Percentiles rank a stretch among this genome's conserved stretches.
Conservation (phyloP, 2,329 filamentous ascomycete species). For the Sporothrix brasiliensis region DNA sequence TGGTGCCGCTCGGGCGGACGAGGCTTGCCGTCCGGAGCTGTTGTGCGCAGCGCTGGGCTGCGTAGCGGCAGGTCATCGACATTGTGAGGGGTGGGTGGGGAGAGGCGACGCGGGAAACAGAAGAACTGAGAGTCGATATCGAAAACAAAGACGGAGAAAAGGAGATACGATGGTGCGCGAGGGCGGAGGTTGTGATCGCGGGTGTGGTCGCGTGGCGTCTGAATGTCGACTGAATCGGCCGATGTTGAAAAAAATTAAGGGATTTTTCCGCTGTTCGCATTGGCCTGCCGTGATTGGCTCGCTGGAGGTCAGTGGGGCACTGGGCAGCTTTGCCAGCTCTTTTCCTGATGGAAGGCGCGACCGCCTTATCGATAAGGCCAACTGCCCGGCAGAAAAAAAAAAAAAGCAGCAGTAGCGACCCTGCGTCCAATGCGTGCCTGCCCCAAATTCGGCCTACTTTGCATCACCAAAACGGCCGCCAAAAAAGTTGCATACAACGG, state of each 20-base stretch:
- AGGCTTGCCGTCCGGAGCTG: constrained; percentile 58
- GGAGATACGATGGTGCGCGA: background rate
- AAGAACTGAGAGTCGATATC: too few species aligned
- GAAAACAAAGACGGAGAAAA: background rate
- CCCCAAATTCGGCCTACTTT: constrained; percentile 17
- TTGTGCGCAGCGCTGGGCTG: constrained; percentile 66
- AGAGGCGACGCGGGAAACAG: background rate
- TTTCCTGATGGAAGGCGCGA: constrained; percentile 13
- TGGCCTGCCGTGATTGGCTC: constrained; percentile 29
- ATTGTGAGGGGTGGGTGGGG: constrained; percentile 46
- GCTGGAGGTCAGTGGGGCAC: background rate
- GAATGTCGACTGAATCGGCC: constrained; percentile 25
- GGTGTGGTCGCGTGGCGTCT: constrained; percentile 15
- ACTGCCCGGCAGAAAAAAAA: constrained; percentile 29
- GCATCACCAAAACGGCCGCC: constrained; percentile 24
- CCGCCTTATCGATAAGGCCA: constrained; percentile 32
- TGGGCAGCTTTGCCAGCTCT: constrained; percentile 21
- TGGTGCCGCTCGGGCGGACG: constrained; percentile 51
- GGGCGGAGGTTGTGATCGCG: background rate
- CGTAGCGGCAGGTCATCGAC: constrained; percentile 65
- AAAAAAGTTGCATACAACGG: constrained; percentile 7
- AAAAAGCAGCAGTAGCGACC: constrained; percentile 26
- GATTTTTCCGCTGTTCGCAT: constrained; percentile 30
- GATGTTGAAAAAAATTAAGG: constrained; percentile 31
- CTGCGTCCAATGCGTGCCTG: background rate